A percentile compares a stretch with the other conserved stretches of the same genome.
These are phyloP conservation scores for Draba incana DNA, from an alignment of 345 rosid genomes.

Conservation along the genomic window DNA sequence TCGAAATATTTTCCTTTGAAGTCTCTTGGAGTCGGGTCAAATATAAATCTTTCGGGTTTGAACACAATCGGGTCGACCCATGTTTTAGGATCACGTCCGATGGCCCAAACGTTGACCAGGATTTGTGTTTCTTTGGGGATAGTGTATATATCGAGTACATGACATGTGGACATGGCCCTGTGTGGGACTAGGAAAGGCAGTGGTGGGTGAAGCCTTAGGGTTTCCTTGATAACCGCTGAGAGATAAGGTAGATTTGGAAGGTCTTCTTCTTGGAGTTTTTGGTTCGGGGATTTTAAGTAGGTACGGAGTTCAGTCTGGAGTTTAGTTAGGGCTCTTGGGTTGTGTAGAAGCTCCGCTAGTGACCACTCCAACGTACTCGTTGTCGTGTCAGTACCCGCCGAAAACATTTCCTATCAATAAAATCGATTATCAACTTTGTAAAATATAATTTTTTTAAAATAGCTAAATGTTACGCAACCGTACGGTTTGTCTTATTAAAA, in stretches of 20 bases:
- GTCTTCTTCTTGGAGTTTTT: constrained; percentile 61
- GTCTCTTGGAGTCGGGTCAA: constrained; percentile 45
- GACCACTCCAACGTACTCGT: constrained; percentile 93
- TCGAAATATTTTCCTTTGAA: constrained; percentile 70
- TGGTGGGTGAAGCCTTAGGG: constrained; percentile 80
- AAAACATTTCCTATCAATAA: constrained; percentile 65
- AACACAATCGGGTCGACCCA: constrained; percentile 64
- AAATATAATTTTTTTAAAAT: not conserved
- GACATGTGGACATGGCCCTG: constrained; percentile 69
- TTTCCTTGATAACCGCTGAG: constrained; percentile 71
- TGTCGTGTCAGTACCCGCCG: constrained; percentile 88
- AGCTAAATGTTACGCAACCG: not conserved
- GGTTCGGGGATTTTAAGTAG: constrained; percentile 31
- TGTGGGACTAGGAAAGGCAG: constrained; percentile 81
- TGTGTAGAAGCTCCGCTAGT: constrained; percentile 71
- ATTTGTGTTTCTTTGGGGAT: constrained; percentile 78
- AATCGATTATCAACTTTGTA: not conserved
- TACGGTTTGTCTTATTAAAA: not conserved
- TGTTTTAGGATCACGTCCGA: constrained; percentile 63
- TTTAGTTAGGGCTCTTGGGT: constrained; percentile 49
- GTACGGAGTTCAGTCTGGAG: constrained; percentile 63
- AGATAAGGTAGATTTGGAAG: constrained; percentile 64
- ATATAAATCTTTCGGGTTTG: constrained; percentile 71
- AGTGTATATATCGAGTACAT: constrained; percentile 46
- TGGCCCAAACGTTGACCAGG: constrained; percentile 70